Base-by-base conservation (phyloP, 768 basidiomycete species). In the Kwoniella sp. region DNA sequence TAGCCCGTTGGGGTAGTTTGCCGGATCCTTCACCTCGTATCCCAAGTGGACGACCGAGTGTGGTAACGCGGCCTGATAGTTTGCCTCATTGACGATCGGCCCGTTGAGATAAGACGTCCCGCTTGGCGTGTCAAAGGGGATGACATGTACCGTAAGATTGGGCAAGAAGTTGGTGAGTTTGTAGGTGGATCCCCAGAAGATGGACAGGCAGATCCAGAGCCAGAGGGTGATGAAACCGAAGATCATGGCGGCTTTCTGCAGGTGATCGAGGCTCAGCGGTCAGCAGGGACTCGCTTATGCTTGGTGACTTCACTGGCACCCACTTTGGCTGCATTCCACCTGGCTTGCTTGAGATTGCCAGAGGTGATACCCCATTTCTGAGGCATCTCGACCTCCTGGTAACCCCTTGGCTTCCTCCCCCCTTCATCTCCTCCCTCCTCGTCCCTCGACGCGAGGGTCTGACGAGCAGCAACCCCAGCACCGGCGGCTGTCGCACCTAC, bases 181-280 rank as follows among this genome's bases (percentile, higher is more conserved):
- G 33, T 63, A 67, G 4, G 50, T 59, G 11, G 63, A 65, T 7
- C 69, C 71, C 71, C 69, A 67, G 50, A 65, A 65, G 39, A 65
- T 60, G 2, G 67, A 62, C 12, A 69, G 50, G 27, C 57, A 60
- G 38, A 58, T 45, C 62, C 62, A 63, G 3, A 63, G 43, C 62
- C 62, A 63, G 12, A 59, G 8, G 14, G 62, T 60, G 40, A 63
- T 53, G 48, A 56, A 37, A 15, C 22, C 39, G 46, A 33, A 60
- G 3, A 63, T 6, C 42, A 53, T 22, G 17, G 38, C 23, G 3
- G 38, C 50, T 59, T 56, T 56, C 53, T 59, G 50, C 6, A 23
- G 1, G 26, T 14, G 20, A 19, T 31, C 38, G 12, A 19, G 22
- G n/a, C 15, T 10, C 8, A 34, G 11, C 38, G 25, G 27, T 17